A percentile compares a stretch with the other conserved stretches of the same genome.
Conservation (phyloP, 805 yeast species). For the Candida coquimbonensis region DNA sequence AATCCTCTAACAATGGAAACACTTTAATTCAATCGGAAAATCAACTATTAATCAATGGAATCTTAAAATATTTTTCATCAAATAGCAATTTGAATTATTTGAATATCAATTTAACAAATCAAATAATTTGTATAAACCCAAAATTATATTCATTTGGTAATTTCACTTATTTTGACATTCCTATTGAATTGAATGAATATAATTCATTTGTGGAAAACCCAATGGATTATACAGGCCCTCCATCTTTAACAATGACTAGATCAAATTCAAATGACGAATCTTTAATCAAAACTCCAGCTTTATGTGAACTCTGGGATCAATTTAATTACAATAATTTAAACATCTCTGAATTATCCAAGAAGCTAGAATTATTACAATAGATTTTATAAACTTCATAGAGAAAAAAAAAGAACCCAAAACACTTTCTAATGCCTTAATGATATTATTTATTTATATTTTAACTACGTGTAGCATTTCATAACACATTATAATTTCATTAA, state of each 20-base stretch:
- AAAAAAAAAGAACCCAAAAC: too few species aligned
- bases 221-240: too few species aligned
- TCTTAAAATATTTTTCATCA: slow-evolving; percentile 17
- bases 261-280: slow-evolving; percentile 13
- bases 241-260: slow-evolving; percentile 14
- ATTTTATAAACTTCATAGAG: too few species aligned
- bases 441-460: not conserved
- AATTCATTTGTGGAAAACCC: not conserved
- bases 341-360: slow-evolving; percentile 15
- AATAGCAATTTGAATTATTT: not conserved
- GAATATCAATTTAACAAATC: slow-evolving; percentile 10
- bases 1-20: slow-evolving; percentile 8
- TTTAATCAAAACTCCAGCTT: slow-evolving; percentile 2
- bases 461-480: not conserved
- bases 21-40: slow-evolving; percentile 16
- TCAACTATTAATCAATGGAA: slow-evolving; percentile 16
- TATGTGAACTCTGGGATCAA: slow-evolving; percentile 10
- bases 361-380: slow-evolving; percentile 10
- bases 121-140: slow-evolving; percentile 18
- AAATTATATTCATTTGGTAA: slow-evolving; percentile 16
- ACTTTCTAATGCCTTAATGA: not conserved
- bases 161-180: slow-evolving; percentile 12
- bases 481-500: too few species aligned
- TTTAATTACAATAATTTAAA: slow-evolving; percentile 15
- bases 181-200: not conserved